Conservation (phyloP, 257 asterid species). For the Capsicum chinense region DNA sequence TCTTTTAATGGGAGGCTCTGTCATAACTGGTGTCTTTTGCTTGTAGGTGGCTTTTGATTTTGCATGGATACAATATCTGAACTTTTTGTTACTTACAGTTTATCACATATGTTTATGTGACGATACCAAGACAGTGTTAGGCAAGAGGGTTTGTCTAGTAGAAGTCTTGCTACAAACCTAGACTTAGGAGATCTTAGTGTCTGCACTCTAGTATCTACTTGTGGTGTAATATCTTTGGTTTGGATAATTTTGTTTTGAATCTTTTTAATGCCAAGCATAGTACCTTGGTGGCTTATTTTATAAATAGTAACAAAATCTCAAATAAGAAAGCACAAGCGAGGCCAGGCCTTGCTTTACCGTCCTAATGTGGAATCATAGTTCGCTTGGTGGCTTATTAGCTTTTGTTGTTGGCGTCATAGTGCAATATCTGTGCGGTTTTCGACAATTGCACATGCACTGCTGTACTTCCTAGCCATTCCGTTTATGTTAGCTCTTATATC, state of each 20-base stretch:
- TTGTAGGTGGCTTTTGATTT: neutral
- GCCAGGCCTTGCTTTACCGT: neutral
- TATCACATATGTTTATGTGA: neutral
- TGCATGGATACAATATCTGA: neutral
- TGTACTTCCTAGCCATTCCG: conserved; percentile 9
- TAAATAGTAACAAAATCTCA: neutral
- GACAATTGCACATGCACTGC: neutral
- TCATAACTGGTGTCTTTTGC: neutral
- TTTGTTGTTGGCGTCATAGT: neutral
- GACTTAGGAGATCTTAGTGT: neutral
- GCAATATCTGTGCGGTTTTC: neutral
- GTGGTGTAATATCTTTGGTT: neutral
- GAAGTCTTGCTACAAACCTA: neutral
- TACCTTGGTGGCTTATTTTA: neutral
- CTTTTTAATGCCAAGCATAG: neutral
- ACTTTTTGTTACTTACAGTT: neutral
- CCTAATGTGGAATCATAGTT: neutral
- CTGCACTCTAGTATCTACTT: neutral
- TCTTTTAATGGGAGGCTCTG: neutral
- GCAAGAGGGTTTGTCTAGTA: conserved; percentile 2
- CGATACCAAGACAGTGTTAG: neutral
- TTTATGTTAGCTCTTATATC: neutral
- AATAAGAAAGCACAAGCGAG: neutral
- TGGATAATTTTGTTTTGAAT: neutral
- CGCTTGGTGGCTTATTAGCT: neutral